Base-by-base conservation (phyloP, 1,284 basidiomycete genomes). In the Moesziomyces aphidis region DNA sequence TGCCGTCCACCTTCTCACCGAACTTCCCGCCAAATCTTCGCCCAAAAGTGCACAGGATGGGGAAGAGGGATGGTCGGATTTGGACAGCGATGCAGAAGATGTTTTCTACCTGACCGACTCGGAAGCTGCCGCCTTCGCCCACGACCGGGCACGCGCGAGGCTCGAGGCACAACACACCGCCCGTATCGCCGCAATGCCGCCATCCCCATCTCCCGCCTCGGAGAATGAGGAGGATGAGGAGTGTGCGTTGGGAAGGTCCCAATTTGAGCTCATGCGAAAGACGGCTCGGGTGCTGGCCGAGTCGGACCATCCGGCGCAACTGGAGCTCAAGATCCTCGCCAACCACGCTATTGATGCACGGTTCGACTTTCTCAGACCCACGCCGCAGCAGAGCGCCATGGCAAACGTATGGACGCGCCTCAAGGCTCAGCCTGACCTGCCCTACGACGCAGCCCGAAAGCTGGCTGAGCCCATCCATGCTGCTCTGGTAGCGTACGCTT, bases 311-410 rank as follows among this genome's bases (percentile, higher is more conserved):
- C 88, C 91, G 6, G 89, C 90, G 0, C 89, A 92, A 67, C 87
- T 95, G 17, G 92, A 94, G 84, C 90, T 93, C 88, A 89, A 92
- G n/a, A 94, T 95, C 65, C 86, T 95, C 5, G 90, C 93, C 6
- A 93, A 95, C 76, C 89, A 95, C 77, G 90, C 92, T 0, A 86
- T 61, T 82, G 71, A 93, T 90, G 81, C 86, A 79, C 76, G 89
- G 1, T 94, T 95, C 79, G 89, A 90, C 0, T 95, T 95, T 82
- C 85, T 95, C 31, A 10, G 31, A 34, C 31, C 31, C 31, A 34
- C 10, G 2, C 31, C 10, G 31, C 31, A 34, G 10, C 31, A 34
- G 10, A 34, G 31, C 11, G 10, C 11, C 31, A 34, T 34, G 11
- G 31, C 31, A 34, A 11, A 10, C 11, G 31, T 34, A 13, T 34